Base-by-base conservation (phyloP, 768 basidiomycete species). In the Lenzites betulinus region DNA sequence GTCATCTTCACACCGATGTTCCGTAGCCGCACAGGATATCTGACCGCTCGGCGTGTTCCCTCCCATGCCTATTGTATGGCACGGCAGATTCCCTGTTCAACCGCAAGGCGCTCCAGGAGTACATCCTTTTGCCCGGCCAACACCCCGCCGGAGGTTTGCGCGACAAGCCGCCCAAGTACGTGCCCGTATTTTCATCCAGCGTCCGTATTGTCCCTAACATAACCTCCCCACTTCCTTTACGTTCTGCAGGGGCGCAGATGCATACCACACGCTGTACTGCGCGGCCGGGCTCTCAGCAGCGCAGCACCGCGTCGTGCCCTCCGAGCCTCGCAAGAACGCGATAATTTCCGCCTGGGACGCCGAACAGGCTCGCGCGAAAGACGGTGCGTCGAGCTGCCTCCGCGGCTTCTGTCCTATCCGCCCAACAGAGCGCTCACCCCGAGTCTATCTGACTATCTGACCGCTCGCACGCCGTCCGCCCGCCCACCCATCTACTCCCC, bases 131-230 rank as follows among this genome's bases (percentile, higher is more conserved):
- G 51, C 92, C 93, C 18, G 94, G 89, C 0, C 97, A 99, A 68
- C 85, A 89, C 62, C 85, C 88, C 1, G 81, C 87, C 0, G 95
- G 94, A 7, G 97, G 97, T 16, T 73, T 98, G 51, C 80, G 94
- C 23, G 97, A 99, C 70, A 99, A 99, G 70, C 97, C 97, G 15
- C 92, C 93, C 39, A 98, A 97, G 91, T 92, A 72, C 54, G 84
- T 72, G 51, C 33, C 11, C 39, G 38, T 20, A 6, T 18, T 39
- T 18, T 33, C 36, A 16, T 18, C 38, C 36, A 12, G n/a, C 44
- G 47, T 41, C 33, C 13, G 22, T 25, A 36, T 26, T 33, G 12
- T 23, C 23, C 6, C 26, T n/a, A 41, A 18, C 35, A 15, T 38
- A 18, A 33, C 30, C 41, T 62, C 20, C 51, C 44, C 35, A 26